Percentiles rank a stretch among this genome's conserved stretches.
Conservation (phyloP, 2,329 filamentous ascomycete species). For the Fusarium pilosicola region DNA sequence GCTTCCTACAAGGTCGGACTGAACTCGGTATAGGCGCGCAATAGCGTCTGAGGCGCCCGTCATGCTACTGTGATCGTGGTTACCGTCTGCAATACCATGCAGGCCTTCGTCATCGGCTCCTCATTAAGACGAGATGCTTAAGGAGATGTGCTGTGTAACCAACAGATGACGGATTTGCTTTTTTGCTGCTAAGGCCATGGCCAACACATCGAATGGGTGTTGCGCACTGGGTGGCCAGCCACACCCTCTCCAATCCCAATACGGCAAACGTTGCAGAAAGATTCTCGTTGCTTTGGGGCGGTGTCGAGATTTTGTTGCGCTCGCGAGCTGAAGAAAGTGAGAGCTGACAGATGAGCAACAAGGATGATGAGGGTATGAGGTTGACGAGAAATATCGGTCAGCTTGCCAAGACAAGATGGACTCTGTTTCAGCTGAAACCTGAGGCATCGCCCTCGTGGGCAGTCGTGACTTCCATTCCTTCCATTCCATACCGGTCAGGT, state of each 20-base stretch:
- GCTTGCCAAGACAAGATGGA: slow-evolving; percentile 6
- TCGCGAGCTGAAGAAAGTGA: slow-evolving; percentile 26
- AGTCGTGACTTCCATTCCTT: slow-evolving; percentile 7
- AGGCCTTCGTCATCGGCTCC: slow-evolving; percentile 27
- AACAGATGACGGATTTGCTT: slow-evolving; percentile 32
- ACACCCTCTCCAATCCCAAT: slow-evolving; percentile 31
- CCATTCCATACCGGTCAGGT: not conserved
- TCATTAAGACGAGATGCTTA: slow-evolving; percentile 8
- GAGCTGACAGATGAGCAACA: slow-evolving; percentile 19
- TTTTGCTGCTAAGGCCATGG: slow-evolving; percentile 26
- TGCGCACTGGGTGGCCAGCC: slow-evolving; percentile 26
- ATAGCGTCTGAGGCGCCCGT: slow-evolving; percentile 7
- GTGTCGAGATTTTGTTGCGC: slow-evolving; percentile 12
- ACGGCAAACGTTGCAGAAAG: slow-evolving; percentile 37
- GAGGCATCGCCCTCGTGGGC: slow-evolving; percentile 9
- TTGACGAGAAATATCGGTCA: slow-evolving; percentile 17
- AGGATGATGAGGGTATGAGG: slow-evolving; percentile 17
- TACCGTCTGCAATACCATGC: slow-evolving; percentile 12
- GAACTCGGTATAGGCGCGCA: slow-evolving; percentile 17
- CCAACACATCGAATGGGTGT: slow-evolving; percentile 11
- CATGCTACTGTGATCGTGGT: not conserved
- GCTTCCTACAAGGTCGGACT: slow-evolving; percentile 11
- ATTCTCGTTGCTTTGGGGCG: slow-evolving; percentile 16
- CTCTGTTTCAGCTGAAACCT: slow-evolving; percentile 13
- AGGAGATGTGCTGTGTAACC: slow-evolving; percentile 16